Conservation (phyloP, 2,329 filamentous ascomycete genomes). For the Fusarium vanettenii region DNA sequence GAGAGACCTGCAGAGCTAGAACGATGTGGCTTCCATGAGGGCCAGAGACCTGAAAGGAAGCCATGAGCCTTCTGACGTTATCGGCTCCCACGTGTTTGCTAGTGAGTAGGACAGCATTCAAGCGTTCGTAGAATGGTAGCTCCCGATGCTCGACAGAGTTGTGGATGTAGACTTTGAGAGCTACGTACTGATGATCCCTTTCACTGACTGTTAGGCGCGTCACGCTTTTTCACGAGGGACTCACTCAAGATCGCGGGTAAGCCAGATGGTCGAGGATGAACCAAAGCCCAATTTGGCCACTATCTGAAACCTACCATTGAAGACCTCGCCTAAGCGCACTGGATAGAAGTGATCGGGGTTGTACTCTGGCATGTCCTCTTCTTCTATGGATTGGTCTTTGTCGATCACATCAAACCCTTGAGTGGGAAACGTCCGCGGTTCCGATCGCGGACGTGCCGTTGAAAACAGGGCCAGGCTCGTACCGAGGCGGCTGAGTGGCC, state of each 20-base stretch:
- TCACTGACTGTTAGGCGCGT: background rate
- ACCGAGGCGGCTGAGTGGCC: background rate
- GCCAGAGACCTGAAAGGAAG: background rate
- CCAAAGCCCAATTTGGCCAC: background rate
- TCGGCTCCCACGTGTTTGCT: background rate
- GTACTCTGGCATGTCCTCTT: background rate
- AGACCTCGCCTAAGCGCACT: background rate
- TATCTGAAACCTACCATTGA: background rate
- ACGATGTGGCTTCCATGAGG: background rate
- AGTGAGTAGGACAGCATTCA: background rate
- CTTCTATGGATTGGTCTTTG: background rate
- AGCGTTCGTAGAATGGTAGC: background rate
- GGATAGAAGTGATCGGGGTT: background rate
- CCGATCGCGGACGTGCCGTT: background rate
- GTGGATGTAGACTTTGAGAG: background rate
- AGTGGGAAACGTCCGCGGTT: background rate
- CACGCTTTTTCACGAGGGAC: background rate
- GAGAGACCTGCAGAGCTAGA: background rate
- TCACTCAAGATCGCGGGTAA: background rate
- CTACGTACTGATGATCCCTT: background rate
- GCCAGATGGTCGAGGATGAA: background rate
- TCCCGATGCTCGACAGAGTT: background rate
- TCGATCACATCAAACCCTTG: background rate
- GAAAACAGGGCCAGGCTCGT: background rate
- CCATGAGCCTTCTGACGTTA: background rate